These are phyloP conservation scores for Senna siamea DNA, from an alignment of 306 rosid genomes.

Conservation along the genomic window DNA sequence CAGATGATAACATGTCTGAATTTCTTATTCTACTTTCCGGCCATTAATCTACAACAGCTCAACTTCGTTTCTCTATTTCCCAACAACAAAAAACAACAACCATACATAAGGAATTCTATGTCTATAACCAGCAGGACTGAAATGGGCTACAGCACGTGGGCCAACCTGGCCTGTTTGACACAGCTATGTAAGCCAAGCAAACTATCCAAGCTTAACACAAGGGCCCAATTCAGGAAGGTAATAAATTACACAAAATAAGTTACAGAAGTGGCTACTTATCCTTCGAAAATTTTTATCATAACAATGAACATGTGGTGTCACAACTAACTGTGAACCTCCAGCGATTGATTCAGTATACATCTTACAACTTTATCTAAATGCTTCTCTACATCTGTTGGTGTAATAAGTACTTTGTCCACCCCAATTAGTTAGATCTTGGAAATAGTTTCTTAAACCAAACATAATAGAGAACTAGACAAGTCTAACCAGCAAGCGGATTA, in stretches of 20 bases:
- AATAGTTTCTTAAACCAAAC: not conserved
- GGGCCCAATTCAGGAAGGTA: not conserved
- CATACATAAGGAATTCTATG: too few species aligned
- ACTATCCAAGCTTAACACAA: too few species aligned
- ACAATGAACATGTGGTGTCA: not conserved
- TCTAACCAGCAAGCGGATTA: constrained; percentile 69
- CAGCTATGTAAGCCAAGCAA: too few species aligned
- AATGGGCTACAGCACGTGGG: too few species aligned
- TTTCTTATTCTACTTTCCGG: too few species aligned
- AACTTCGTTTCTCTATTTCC: too few species aligned
- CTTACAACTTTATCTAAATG: not conserved
- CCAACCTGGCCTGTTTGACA: too few species aligned
- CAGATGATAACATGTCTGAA: too few species aligned
- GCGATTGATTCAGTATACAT: not conserved
- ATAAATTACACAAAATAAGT: not conserved
- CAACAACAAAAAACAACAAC: too few species aligned
- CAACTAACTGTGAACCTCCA: not conserved
- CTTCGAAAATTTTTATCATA: not conserved
- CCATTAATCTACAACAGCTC: too few species aligned
- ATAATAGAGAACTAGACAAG: not conserved
- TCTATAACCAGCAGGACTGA: too few species aligned
- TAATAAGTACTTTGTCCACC: not conserved
- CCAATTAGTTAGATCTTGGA: not conserved
- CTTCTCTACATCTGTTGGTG: constrained; percentile 13
- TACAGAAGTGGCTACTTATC: not conserved